Percentiles rank a stretch among this genome's conserved stretches.
These are phyloP conservation scores for Angomonas deanei DNA, from an alignment of 208 protist species.

Conservation along the genomic window DNA sequence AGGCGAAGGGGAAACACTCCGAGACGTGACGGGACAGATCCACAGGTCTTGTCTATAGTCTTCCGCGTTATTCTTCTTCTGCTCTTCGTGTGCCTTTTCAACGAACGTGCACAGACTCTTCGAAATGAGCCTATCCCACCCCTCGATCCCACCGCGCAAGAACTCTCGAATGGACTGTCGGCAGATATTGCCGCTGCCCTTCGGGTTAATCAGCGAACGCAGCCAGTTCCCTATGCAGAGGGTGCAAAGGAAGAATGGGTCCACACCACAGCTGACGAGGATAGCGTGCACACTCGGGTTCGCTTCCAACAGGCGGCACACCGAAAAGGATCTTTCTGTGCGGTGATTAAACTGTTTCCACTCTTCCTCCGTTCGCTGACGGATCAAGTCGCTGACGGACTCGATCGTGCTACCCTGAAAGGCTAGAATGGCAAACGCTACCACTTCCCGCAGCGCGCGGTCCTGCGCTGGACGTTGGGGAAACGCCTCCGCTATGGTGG, in stretches of 20 bases:
- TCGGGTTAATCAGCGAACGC: conserved; percentile 10
- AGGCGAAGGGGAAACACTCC: neutral
- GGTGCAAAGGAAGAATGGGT: conserved; percentile 33
- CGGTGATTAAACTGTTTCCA: conserved; percentile 14
- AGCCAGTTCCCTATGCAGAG: conserved; percentile 49
- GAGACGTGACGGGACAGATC: neutral
- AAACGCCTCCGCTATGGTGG: neutral
- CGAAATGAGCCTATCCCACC: neutral
- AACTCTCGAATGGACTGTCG: neutral
- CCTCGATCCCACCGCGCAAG: neutral
- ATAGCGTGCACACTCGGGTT: neutral
- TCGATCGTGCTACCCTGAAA: neutral
- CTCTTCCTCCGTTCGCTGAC: conserved; percentile 12
- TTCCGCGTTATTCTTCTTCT: neutral
- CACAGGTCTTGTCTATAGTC: neutral
- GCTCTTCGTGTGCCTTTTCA: neutral
- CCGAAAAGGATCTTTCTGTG: conserved; percentile 10
- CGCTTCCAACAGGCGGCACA: conserved; percentile 8
- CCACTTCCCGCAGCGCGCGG: neutral
- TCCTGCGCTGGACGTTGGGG: neutral
- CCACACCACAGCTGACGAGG: conserved; percentile 26
- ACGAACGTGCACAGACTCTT: conserved; percentile 2
- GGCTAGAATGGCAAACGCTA: neutral
- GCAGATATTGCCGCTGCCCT: neutral
- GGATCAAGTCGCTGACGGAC: conserved; percentile 11